Percentiles rank a stretch among this genome's conserved stretches.
These are phyloP conservation scores for Capsicum rhomboideum DNA, from an alignment of 257 asterid species.

Conservation along the genomic window DNA sequence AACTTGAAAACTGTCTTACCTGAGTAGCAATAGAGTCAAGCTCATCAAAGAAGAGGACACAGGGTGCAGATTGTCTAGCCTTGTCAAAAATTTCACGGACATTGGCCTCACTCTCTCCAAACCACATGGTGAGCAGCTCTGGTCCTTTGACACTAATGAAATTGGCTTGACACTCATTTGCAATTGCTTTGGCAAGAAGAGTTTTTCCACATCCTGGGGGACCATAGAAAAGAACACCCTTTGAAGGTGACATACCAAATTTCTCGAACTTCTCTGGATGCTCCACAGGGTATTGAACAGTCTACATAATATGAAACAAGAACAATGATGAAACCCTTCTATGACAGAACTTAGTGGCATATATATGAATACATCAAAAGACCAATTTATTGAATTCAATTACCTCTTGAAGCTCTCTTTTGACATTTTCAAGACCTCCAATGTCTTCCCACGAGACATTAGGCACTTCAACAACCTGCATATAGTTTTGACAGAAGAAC, in stretches of 20 bases:
- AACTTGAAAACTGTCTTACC: conserved; percentile 11
- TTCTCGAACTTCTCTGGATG: conserved; percentile 64
- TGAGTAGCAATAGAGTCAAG: conserved; percentile 56
- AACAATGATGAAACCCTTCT: background rate
- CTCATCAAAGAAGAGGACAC: conserved; percentile 58
- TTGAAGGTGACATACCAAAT: conserved; percentile 69
- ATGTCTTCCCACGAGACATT: conserved; percentile 40
- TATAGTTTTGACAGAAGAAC: background rate
- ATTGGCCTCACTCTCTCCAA: conserved; percentile 68
- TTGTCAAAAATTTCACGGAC: conserved; percentile 63
- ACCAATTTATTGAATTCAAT: background rate
- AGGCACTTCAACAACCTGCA: conserved; percentile 44
- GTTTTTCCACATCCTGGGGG: conserved; percentile 78
- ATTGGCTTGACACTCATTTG: conserved; percentile 64
- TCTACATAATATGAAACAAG: conserved; percentile 17
- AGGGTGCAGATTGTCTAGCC: conserved; percentile 57
- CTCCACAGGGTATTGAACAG: conserved; percentile 65
- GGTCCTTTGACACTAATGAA: conserved; percentile 61
- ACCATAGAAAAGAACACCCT: conserved; percentile 59
- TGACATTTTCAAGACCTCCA: conserved; percentile 43
- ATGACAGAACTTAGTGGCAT: background rate
- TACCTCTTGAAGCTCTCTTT: conserved; percentile 50
- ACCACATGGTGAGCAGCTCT: conserved; percentile 68
- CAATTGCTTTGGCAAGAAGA: conserved; percentile 59
- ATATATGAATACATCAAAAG: background rate